Evolutionary conservation across 257 asterid species (phyloP).

Genomic region (Plantago major): DNA sequence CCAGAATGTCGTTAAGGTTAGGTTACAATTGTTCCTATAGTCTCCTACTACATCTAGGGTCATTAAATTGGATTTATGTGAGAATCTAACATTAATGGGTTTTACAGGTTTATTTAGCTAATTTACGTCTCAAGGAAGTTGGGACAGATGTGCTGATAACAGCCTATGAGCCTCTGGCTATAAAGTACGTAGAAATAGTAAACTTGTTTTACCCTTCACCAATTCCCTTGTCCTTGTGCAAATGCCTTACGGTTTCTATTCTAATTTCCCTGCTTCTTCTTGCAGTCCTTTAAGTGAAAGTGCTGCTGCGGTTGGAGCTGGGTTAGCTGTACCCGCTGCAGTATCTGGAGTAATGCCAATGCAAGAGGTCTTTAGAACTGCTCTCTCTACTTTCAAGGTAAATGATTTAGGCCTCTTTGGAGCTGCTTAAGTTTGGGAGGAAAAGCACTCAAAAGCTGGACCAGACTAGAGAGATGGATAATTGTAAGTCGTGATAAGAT

Average conservation of each 20-base stretch:
- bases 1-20: conserved; percentile 69
- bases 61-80: conserved; percentile 2
- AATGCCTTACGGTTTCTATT: neutral
- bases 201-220: neutral
- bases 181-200: conserved; percentile 51
- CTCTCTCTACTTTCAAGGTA: conserved; percentile 74
- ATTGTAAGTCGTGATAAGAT: too few species aligned
- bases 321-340: conserved; percentile 65
- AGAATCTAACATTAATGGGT: conserved; percentile 6
- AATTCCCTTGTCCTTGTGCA: neutral
- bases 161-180: conserved; percentile 78
- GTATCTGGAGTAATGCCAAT: conserved; percentile 66
- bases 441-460: too few species aligned
- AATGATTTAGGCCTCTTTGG: conserved; percentile 76
- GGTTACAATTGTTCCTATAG: conserved; percentile 14
- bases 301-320: conserved; percentile 73
- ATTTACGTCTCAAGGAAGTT: conserved; percentile 87
- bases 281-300: conserved; percentile 78
- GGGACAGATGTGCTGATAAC: conserved; percentile 73
- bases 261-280: conserved; percentile 12
- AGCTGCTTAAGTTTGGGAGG: neutral
- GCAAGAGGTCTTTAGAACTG: conserved; percentile 70
- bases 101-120: conserved; percentile 81
- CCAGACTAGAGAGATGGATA: too few species aligned
- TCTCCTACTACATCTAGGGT: neutral